Base-by-base conservation (phyloP, 129 eudicot genomes). In the Gnaphalium uliginosum region DNA sequence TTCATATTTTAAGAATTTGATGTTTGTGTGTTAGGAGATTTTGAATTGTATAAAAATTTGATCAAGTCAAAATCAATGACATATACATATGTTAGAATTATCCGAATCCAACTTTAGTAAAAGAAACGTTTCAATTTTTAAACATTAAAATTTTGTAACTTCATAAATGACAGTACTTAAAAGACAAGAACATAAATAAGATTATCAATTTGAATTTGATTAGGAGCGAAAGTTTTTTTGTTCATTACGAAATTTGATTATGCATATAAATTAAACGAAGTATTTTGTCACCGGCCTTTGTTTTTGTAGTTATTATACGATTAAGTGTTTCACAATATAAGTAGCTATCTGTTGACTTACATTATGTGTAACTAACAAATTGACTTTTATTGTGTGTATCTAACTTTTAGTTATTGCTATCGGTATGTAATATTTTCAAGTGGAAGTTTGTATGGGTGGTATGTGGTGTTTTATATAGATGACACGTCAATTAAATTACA, bases 161-260 rank as follows among this genome's bases (percentile, higher is more conserved):
- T 62, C 63, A 61, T 70, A 60, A 41, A 78, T 78, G 77, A 62
- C 82, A 78, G 51, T 23, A 13, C 25, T 71, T 71, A 61, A 11
- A 71, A 22, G 82, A 71, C 82, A 33, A 71, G 69, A 62, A 15
- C 30, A 6, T 56, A 26, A 68, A 57, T 72, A 32, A 50, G 26
- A 14, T 50, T n/a, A 46, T 9, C 2, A 29, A 50, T 27, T 78
- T 71, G 77, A 53, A 78, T 30, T 51, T 24, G 18, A 25, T 10
- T 17, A 50, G 82, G 82, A 50, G 82, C 72, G 41, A 60, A 77
- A 58, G 23, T 2, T 56, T 48, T 66, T 29, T 41, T 25, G 18
- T 46, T 19, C 14, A 4, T 25, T 41, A 39, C 39, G 33, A 48
- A 75, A 27, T 63, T 62, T 50, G 43, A 2, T 32, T 18, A n/a